Evolutionary conservation across 768 basidiomycete species (phyloP).

Genomic region (Suillus clintonianus): DNA sequence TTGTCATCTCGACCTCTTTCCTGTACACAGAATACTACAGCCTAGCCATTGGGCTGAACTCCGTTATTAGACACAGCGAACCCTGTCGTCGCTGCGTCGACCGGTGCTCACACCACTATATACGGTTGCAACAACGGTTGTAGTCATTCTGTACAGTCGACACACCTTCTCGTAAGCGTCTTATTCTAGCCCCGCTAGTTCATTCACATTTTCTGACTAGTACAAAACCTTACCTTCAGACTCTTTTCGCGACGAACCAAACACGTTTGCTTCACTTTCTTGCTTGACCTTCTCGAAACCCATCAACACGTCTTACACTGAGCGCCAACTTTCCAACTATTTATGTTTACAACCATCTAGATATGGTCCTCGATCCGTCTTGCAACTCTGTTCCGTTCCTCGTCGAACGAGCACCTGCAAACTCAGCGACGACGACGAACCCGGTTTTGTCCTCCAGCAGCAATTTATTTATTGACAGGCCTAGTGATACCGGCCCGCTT

Average conservation of each 20-base stretch:
- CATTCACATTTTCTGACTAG: neutral
- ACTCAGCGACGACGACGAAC: neutral
- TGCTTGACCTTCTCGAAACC: neutral
- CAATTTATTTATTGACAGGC: neutral
- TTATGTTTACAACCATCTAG: neutral
- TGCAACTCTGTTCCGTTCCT: neutral
- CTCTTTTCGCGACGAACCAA: neutral
- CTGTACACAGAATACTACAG: constrained; percentile 2
- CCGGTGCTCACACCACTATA: neutral
- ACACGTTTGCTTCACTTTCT: neutral
- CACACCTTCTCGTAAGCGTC: neutral
- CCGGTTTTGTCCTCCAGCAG: neutral
- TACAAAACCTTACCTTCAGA: neutral
- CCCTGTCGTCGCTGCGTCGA: neutral
- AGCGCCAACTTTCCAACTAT: neutral
- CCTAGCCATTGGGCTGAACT: neutral
- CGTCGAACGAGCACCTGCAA: neutral
- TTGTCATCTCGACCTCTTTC: neutral
- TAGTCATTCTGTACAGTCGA: neutral
- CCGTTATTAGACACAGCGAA: neutral
- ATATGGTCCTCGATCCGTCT: neutral
- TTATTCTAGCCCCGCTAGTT: neutral
- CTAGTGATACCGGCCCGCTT: neutral
- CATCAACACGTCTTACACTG: neutral
- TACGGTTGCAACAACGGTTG: neutral